phyloP scores from a whole-genome alignment of 371 early-diverging fungal species.

The Lichtheimia ornata region DNA sequence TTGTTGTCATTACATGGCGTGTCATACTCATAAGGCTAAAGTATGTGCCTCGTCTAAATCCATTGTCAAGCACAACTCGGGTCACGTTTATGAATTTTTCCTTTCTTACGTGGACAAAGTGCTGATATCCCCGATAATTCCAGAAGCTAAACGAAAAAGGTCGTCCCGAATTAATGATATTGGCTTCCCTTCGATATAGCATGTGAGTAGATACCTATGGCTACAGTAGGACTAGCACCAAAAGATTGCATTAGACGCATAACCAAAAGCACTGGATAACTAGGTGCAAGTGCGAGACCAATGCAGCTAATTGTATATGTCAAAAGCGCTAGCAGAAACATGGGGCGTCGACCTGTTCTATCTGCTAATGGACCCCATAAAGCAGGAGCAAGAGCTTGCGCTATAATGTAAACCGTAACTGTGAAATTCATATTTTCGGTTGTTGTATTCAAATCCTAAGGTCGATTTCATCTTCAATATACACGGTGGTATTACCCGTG shows the following conservation, averaged over 20 bases:
- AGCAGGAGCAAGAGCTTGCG: constrained; percentile 13
- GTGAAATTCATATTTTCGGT: constrained; percentile 10
- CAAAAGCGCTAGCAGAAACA: constrained; percentile 45
- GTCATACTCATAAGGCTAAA: constrained; percentile 17
- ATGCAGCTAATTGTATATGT: constrained; percentile 56
- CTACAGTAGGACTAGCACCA: constrained; percentile 56
- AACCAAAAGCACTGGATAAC: constrained; percentile 47
- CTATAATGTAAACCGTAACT: constrained; percentile 13
- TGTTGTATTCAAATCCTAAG: constrained; percentile 15
- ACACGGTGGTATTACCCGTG: no score
- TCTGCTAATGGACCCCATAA: constrained; percentile 23
- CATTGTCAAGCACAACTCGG: neutral
- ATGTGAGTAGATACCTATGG: constrained; percentile 38
- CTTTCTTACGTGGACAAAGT: constrained; percentile 39
- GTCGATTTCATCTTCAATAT: no score
- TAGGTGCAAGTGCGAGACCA: constrained; percentile 50
- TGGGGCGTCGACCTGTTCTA: constrained; percentile 17
- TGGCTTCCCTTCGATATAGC: neutral
- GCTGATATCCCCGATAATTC: constrained; percentile 51
- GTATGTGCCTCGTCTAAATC: neutral
- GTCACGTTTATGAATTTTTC: neutral
- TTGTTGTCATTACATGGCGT: constrained; percentile 15
- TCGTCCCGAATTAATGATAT: no score
- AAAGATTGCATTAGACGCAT: constrained; percentile 61
- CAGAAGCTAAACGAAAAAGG: constrained; percentile 8